These are phyloP conservation scores for Halophytophthora polymorphica DNA, from an alignment of 352 stramenopile genomes.

Conservation along the genomic window DNA sequence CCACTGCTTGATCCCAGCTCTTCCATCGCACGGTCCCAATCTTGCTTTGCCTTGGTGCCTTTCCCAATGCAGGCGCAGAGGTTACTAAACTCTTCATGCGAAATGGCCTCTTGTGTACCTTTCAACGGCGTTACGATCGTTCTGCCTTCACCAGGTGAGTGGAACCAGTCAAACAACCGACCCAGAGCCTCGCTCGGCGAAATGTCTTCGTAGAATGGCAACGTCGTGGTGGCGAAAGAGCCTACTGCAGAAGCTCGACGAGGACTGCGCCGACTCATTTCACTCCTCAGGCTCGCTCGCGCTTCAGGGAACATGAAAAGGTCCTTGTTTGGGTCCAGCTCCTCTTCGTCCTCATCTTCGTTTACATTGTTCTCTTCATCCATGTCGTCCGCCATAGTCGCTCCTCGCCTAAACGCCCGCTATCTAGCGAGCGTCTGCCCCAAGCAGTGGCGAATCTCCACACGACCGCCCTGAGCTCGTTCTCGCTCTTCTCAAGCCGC, in stretches of 20 bases:
- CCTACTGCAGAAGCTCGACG: conserved; percentile 15
- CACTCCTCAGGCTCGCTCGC: conserved; percentile 22
- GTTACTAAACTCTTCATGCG: conserved; percentile 36
- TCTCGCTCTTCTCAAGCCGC: too few species aligned
- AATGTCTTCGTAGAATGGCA: conserved; percentile 58
- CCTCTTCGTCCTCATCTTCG: conserved; percentile 15
- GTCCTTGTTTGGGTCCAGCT: conserved; percentile 27
- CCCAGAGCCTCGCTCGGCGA: conserved; percentile 37
- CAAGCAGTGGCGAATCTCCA: not conserved
- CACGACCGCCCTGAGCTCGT: too few species aligned
- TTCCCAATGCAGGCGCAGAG: conserved; percentile 40
- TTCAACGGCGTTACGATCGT: not conserved
- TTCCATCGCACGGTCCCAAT: conserved; percentile 45
- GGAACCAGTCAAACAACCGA: conserved; percentile 45
- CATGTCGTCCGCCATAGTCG: not conserved
- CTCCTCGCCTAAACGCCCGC: not conserved
- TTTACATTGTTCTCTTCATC: not conserved
- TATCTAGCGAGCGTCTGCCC: not conserved
- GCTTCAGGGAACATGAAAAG: conserved; percentile 30
- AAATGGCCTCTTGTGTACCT: conserved; percentile 18
- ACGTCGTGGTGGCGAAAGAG: conserved; percentile 30
- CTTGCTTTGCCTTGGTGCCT: conserved; percentile 8
- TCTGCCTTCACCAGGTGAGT: conserved; percentile 1
- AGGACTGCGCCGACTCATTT: conserved; percentile 43
- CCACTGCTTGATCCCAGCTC: conserved; percentile 22